phyloP scores from a whole-genome alignment of 2,329 filamentous ascomycete species.

The Phialophora expanda region DNA sequence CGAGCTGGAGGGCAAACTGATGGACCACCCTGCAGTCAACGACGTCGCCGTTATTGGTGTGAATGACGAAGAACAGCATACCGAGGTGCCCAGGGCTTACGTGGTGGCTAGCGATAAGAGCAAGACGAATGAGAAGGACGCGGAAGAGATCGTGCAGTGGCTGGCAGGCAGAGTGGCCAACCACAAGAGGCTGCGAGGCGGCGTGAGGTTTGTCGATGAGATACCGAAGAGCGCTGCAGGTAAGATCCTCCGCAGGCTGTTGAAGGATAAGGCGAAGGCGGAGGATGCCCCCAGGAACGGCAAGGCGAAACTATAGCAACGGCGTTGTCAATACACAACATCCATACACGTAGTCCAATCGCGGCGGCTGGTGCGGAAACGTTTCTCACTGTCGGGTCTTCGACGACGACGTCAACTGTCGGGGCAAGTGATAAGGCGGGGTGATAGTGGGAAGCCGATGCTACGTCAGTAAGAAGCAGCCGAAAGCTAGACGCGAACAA shows the following conservation, averaged over 20 bases:
- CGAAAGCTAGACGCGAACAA: conserved; percentile 13
- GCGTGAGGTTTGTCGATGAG: conserved; percentile 44
- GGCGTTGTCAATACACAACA: neutral
- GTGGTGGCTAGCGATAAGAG: conserved; percentile 53
- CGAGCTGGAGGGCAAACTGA: conserved; percentile 54
- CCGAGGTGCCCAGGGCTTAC: conserved; percentile 53
- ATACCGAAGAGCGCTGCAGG: conserved; percentile 47
- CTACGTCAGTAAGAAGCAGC: neutral
- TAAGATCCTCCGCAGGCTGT: conserved; percentile 54
- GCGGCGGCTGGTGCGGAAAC: neutral
- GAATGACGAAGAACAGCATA: conserved; percentile 43
- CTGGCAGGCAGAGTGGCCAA: conserved; percentile 42
- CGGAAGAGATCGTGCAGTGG: conserved; percentile 45
- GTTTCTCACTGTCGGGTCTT: neutral
- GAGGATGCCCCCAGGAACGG: conserved; percentile 40
- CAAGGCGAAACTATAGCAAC: conserved; percentile 52
- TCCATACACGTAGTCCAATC: neutral
- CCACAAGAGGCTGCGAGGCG: conserved; percentile 47
- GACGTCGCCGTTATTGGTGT: conserved; percentile 57
- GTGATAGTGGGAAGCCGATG: neutral
- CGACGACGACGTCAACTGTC: neutral
- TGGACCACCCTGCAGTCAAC: conserved; percentile 50
- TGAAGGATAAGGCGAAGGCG: conserved; percentile 53
- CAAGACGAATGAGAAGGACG: conserved; percentile 48
- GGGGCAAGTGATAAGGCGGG: neutral